These are phyloP conservation scores for Venturiaceae sp. DNA, from an alignment of 2,329 filamentous ascomycete genomes.

Conservation along the genomic window DNA sequence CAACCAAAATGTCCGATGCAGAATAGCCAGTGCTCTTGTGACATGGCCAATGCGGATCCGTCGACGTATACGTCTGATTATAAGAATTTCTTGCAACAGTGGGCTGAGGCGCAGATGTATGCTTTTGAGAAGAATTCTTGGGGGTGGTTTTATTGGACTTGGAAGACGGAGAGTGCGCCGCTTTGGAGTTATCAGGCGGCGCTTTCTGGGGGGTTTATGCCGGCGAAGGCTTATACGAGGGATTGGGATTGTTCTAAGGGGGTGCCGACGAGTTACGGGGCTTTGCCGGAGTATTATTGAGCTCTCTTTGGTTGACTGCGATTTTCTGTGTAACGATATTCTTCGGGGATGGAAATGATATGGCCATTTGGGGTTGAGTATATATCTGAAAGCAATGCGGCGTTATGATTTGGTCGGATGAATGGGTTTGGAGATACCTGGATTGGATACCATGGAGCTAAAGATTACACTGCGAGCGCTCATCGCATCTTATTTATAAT, in stretches of 20 bases:
- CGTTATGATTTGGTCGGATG: neutral
- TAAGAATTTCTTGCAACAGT: slow-evolving; percentile 77
- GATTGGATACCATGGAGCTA: neutral
- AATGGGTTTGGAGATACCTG: neutral
- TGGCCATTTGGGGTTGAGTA: neutral
- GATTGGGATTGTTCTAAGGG: slow-evolving; percentile 29
- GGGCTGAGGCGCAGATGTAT: slow-evolving; percentile 92
- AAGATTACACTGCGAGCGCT: no score
- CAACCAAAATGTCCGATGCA: slow-evolving; percentile 63
- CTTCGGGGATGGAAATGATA: no score
- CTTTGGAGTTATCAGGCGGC: slow-evolving; percentile 92
- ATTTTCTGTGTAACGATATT: no score
- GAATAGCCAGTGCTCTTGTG: slow-evolving; percentile 61
- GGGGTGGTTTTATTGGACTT: slow-evolving; percentile 99
- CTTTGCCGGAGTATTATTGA: slow-evolving; percentile 35
- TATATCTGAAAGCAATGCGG: neutral
- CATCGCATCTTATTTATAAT: no score
- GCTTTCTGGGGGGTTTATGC: slow-evolving; percentile 67
- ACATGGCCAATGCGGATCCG: slow-evolving; percentile 64
- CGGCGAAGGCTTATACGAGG: slow-evolving; percentile 36
- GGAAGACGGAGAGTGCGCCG: slow-evolving; percentile 75
- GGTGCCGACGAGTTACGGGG: slow-evolving; percentile 29
- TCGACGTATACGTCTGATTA: slow-evolving; percentile 60
- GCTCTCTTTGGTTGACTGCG: neutral
- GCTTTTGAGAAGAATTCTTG: slow-evolving; percentile 76